Percentiles rank a stretch among this genome's conserved stretches.
Evolutionary conservation across 139 green algal species (phyloP).

Genomic region (Closterium sp.): DNA sequence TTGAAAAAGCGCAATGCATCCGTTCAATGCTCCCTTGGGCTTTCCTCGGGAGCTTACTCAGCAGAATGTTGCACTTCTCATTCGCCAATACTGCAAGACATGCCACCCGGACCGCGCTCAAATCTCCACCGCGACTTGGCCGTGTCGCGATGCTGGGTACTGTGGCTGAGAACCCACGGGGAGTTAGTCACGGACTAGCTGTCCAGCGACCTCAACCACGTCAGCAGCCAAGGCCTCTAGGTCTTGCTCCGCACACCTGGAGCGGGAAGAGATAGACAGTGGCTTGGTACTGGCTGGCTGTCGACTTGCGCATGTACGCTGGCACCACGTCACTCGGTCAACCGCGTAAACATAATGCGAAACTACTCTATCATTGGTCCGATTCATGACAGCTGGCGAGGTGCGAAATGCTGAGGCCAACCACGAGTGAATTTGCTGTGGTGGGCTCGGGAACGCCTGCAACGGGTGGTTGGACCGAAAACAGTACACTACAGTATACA

Average conservation of each 20-base stretch:
- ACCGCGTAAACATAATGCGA: not conserved
- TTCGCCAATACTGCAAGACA: not conserved
- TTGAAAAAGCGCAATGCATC: not conserved
- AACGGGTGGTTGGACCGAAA: not conserved
- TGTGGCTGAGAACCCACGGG: not conserved
- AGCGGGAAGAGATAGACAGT: not conserved
- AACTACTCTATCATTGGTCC: not conserved
- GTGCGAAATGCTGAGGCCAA: not conserved
- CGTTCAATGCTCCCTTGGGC: not conserved
- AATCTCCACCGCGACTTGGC: not conserved
- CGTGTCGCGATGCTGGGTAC: not conserved
- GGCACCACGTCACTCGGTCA: not conserved
- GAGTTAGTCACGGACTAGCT: not conserved
- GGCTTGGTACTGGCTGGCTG: not conserved
- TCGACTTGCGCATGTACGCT: not conserved
- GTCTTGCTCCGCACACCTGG: not conserved
- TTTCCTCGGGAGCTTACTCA: not conserved
- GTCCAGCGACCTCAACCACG: not conserved
- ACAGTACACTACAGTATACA: not conserved
- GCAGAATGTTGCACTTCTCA: not conserved
- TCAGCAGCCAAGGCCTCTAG: not conserved
- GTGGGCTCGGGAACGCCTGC: not conserved
- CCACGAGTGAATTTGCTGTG: not conserved
- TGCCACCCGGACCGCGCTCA: not conserved
- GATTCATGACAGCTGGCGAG: no score